Conservation (phyloP, 2,329 filamentous ascomycete species). For the Aspergillus uvarum region DNA sequence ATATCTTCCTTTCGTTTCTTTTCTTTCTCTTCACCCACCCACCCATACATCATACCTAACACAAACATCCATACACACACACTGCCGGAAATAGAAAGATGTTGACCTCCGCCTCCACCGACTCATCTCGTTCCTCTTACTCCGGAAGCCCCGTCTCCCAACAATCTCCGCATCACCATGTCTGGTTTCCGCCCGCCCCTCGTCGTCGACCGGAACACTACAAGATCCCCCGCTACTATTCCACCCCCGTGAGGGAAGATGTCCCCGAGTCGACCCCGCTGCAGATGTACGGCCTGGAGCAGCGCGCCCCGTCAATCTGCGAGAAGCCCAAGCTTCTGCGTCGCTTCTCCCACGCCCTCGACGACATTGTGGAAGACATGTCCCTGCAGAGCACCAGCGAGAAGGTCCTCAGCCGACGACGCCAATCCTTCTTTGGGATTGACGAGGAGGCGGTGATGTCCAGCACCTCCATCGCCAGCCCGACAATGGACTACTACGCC, state of each 20-base stretch:
- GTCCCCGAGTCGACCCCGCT: constrained; percentile 32
- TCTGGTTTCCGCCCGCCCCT: constrained; percentile 26
- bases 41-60: neutral
- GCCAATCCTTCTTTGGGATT: constrained; percentile 28
- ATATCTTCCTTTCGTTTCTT: neutral
- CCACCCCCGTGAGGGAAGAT: constrained; percentile 32
- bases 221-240: constrained; percentile 36
- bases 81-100: constrained; percentile 15
- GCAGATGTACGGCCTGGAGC: constrained; percentile 35
- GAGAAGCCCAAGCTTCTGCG: constrained; percentile 30
- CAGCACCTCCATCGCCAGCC: constrained; percentile 4
- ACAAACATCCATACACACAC: neutral
- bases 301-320: constrained; percentile 34
- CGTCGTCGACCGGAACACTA: constrained; percentile 22
- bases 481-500: constrained; percentile 18
- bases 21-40: neutral
- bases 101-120: constrained; percentile 28
- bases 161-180: constrained; percentile 26
- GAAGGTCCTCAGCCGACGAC: constrained; percentile 26
- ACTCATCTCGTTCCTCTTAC: constrained; percentile 31
- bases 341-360: constrained; percentile 38
- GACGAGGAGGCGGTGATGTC: constrained; percentile 11
- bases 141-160: constrained; percentile 28
- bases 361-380: constrained; percentile 37
- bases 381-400: constrained; percentile 26